A percentile compares a stretch with the other conserved stretches of the same genome.
Conservation (phyloP, 2,329 filamentous ascomycete species). For the Triangularia verruculosa region DNA sequence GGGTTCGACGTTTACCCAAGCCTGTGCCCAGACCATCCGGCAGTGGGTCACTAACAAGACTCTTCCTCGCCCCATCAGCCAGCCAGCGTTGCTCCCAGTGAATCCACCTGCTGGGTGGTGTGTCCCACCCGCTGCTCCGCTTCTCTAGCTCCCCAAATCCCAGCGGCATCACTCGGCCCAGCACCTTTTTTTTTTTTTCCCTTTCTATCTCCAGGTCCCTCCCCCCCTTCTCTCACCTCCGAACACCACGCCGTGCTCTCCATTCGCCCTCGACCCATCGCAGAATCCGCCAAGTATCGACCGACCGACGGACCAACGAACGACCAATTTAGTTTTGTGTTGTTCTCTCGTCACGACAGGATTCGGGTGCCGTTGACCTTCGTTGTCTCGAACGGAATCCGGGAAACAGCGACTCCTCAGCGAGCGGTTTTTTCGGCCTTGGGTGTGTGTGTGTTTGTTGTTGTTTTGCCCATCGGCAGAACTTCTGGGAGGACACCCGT, state of each 20-base stretch:
- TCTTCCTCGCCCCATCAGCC: slow-evolving; percentile 20
- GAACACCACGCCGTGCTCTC: slow-evolving; percentile 24
- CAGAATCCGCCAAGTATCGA: slow-evolving; percentile 26
- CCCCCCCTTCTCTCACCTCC: slow-evolving; percentile 17
- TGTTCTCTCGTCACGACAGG: slow-evolving; percentile 30
- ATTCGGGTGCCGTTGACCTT: slow-evolving; percentile 29
- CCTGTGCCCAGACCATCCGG: slow-evolving; percentile 13
- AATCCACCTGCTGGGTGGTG: slow-evolving; percentile 6
- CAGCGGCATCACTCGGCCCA: slow-evolving; percentile 16
- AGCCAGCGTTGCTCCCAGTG: slow-evolving; percentile 9
- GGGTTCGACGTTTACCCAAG: neutral
- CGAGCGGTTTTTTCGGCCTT: slow-evolving; percentile 24
- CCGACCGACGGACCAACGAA: slow-evolving; percentile 28
- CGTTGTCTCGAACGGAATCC: slow-evolving; percentile 23
- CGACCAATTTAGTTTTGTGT: slow-evolving; percentile 42
- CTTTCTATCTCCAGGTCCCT: slow-evolving; percentile 18
- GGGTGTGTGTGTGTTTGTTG: slow-evolving; percentile 23
- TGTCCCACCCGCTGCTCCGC: neutral
- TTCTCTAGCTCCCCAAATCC: slow-evolving; percentile 12
- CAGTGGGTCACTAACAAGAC: slow-evolving; percentile 15
- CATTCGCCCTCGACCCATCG: slow-evolving; percentile 24
- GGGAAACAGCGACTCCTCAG: slow-evolving; percentile 16
- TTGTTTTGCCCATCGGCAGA: slow-evolving; percentile 15
- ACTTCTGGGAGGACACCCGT: slow-evolving; percentile 16
- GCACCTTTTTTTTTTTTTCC: slow-evolving; percentile 23